Base-by-base conservation (phyloP, 768 basidiomycete genomes). In the Mycena galopus region DNA sequence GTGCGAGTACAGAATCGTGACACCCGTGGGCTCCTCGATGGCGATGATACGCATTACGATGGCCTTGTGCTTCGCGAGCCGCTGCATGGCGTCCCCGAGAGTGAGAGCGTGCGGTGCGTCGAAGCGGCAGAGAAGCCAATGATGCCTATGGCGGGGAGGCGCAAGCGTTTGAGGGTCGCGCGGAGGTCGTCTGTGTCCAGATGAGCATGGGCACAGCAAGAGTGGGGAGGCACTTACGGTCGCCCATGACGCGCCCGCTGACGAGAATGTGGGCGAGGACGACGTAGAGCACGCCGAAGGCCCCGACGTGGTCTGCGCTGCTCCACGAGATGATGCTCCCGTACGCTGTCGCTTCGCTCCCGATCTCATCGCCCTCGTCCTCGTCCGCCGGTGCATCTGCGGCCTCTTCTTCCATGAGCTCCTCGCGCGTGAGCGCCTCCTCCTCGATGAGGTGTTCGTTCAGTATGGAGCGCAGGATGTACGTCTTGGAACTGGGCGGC, bases 221-320 rank as follows among this genome's bases (percentile, higher is more conserved):
- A 57, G 65, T 53, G 50, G 29, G 16, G 65, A 64, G 51, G 60
- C 3, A 84, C 92, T 76, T 77, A 96, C 96, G 81, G 76, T 98
- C 96, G 29, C 86, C 84, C 21, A 98, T 85, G 17, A 89, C 87
- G 12, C 93, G 84, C 55, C 95, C 95, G 73, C 89, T 91, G 55
- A 93, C 93, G 23, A 99, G 86, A 56, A 98, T 91, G 27, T 98
- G 84, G 0, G 93, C 90, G 14, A 98, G 88, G 44, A 99, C 87
- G 17, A 95, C 89, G 67, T 95, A 93, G 21, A 96, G 85, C 7
- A 97, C 81, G 9, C 96, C 96, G 27, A 93, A 78, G 2, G 88
- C 77, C 2, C 88, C 92, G 1, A 95, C 84, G 73, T 96, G 88
- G 78, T 95, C 91, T 17, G 84, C 79, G 63, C 83, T 85, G 71